phyloP scores from a whole-genome alignment of 805 yeast species.

The Candida argentea region DNA sequence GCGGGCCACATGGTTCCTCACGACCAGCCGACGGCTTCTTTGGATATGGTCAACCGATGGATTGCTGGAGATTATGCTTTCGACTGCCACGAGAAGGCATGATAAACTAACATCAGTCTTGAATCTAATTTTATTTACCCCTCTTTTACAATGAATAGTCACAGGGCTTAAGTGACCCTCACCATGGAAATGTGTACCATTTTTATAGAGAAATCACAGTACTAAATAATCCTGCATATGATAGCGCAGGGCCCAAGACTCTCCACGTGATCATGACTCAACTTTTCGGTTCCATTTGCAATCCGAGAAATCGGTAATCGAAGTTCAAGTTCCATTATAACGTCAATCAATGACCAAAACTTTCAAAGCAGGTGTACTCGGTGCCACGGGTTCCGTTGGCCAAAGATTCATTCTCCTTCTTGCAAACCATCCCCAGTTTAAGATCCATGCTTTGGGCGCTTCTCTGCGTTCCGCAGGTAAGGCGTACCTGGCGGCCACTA shows the following conservation, averaged over 20 bases:
- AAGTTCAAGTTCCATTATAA: no score
- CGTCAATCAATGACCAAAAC: no score
- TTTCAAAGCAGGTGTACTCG: slow-evolving; percentile 87
- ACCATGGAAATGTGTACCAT: no score
- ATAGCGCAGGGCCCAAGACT: slow-evolving; percentile 2
- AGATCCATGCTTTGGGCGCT: slow-evolving; percentile 80
- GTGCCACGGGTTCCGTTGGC: slow-evolving; percentile 98
- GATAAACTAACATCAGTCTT: no score
- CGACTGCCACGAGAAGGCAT: no score
- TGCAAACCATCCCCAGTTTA: slow-evolving; percentile 83
- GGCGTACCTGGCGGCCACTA: slow-evolving; percentile 71
- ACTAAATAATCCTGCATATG: slow-evolving; percentile 2
- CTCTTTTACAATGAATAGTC: no score
- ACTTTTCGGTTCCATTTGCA: neutral
- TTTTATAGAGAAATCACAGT: no score
- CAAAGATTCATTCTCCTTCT: slow-evolving; percentile 85
- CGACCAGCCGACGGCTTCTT: slow-evolving; percentile 71
- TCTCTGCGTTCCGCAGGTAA: slow-evolving; percentile 91
- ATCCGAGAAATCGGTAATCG: slow-evolving; percentile 5
- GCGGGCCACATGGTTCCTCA: slow-evolving; percentile 97
- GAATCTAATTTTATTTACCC: no score
- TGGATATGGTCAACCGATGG: slow-evolving; percentile 85
- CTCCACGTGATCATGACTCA: slow-evolving; percentile 1
- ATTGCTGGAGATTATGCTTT: slow-evolving; percentile 47
- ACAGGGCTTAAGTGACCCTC: no score